A percentile compares a stretch with the other conserved stretches of the same genome.
Conservation (phyloP, 768 basidiomycete species). For the Exidia glandulosa region DNA sequence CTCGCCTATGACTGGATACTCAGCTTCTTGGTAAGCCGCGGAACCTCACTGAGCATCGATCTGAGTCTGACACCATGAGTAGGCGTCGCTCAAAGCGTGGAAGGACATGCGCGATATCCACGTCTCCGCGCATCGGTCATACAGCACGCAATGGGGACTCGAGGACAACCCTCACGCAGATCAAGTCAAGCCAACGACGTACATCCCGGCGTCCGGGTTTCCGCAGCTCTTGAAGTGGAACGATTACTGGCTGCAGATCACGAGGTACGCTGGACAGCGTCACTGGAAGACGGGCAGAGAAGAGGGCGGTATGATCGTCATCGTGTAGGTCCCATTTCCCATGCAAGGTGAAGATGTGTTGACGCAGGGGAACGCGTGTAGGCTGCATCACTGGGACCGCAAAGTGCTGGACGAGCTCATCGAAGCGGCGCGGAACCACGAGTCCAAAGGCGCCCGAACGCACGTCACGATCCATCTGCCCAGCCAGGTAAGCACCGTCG, state of each 20-base stretch:
- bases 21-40: conserved; percentile 27
- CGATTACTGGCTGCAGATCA: conserved; percentile 28
- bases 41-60: background rate
- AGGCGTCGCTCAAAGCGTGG: conserved; percentile 23
- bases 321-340: background rate
- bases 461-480: conserved; percentile 20
- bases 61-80: background rate
- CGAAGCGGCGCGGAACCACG: background rate
- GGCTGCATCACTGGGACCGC: background rate
- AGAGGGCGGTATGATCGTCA: background rate
- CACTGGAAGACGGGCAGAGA: background rate
- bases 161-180: conserved; percentile 9
- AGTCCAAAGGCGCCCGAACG: background rate
- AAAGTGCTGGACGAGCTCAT: background rate
- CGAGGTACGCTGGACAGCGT: background rate
- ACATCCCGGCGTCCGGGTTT: conserved; percentile 29
- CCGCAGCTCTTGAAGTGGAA: conserved; percentile 36
- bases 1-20: conserved; percentile 41
- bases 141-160: conserved; percentile 27
- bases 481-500: conserved; percentile 19
- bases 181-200: conserved; percentile 20
- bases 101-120: conserved; percentile 28
- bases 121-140: conserved; percentile 30
- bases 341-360: no score
- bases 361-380: background rate